These are phyloP conservation scores for Aureobasidium sp. DNA, from an alignment of 2,329 filamentous ascomycete species.

Conservation along the genomic window DNA sequence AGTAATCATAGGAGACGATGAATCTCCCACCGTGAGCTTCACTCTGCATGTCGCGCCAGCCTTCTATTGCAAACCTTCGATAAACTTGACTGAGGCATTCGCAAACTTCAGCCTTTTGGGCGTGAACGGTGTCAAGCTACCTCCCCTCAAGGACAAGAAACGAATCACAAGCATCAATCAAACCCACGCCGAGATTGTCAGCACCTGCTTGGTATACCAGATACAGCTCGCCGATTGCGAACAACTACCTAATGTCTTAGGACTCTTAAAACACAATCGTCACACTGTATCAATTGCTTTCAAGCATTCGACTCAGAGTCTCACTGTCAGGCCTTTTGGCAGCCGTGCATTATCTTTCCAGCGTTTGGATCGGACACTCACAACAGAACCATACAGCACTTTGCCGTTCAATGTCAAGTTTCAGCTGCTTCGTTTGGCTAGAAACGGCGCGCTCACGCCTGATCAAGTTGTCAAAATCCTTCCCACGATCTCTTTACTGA, in stretches of 20 bases:
- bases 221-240: conserved; percentile 26
- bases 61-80: conserved; percentile 27
- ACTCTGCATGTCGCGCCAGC: conserved; percentile 35
- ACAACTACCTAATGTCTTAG: conserved; percentile 21
- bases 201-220: conserved; percentile 47
- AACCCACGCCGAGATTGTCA: conserved; percentile 34
- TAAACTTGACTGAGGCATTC: conserved; percentile 8
- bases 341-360: conserved; percentile 16
- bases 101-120: conserved; percentile 2
- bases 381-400: conserved; percentile 21
- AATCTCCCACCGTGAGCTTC: conserved; percentile 31
- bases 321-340: conserved; percentile 16
- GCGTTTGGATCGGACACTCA: conserved; percentile 33
- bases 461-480: conserved; percentile 44
- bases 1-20: conserved; percentile 27
- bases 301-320: conserved; percentile 19
- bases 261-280: conserved; percentile 21
- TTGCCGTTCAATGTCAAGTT: conserved; percentile 52
- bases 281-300: conserved; percentile 22
- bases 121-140: conserved; percentile 15
- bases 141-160: conserved; percentile 21
- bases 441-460: conserved; percentile 57
- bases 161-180: conserved; percentile 33
- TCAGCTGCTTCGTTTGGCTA: conserved; percentile 57
- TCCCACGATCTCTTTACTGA: conserved; percentile 34